These are phyloP conservation scores for Cystobasidium sp. DNA, from an alignment of 1,284 basidiomycete genomes.

Conservation along the genomic window DNA sequence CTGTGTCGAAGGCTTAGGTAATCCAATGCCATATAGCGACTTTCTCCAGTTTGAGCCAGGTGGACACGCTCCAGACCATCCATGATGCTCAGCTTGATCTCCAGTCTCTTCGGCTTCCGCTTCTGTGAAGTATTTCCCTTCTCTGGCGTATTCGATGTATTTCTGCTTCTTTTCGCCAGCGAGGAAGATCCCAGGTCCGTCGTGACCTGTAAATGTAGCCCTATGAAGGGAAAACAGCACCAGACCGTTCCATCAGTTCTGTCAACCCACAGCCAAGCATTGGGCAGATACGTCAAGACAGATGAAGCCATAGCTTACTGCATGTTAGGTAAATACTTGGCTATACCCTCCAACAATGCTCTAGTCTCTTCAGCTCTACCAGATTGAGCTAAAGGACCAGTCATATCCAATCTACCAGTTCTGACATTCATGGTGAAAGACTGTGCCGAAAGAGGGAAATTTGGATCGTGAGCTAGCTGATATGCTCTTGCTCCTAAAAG, in stretches of 20 bases:
- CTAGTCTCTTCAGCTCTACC: slow-evolving; percentile 23
- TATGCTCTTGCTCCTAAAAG: slow-evolving; percentile 48
- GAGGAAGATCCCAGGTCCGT: slow-evolving; percentile 60
- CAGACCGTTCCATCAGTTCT: slow-evolving; percentile 18
- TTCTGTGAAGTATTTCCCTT: slow-evolving; percentile 49
- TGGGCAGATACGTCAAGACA: slow-evolving; percentile 51
- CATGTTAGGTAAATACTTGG: slow-evolving; percentile 41
- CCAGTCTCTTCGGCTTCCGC: slow-evolving; percentile 1
- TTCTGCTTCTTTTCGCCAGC: slow-evolving; percentile 57
- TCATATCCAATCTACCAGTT: slow-evolving; percentile 38
- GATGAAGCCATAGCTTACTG: slow-evolving; percentile 45
- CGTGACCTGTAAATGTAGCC: slow-evolving; percentile 60
- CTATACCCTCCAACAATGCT: slow-evolving; percentile 20
- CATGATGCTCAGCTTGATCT: slow-evolving; percentile 31
- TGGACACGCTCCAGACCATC: slow-evolving; percentile 47
- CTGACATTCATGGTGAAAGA: slow-evolving; percentile 50
- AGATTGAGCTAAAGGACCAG: slow-evolving; percentile 44
- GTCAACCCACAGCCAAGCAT: slow-evolving; percentile 55
- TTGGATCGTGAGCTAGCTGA: slow-evolving; percentile 26
- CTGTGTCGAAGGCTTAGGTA: slow-evolving; percentile 49
- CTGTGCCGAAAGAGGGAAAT: neutral
- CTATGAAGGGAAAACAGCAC: slow-evolving; percentile 54
- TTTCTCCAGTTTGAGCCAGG: slow-evolving; percentile 48
- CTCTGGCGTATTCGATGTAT: slow-evolving; percentile 57
- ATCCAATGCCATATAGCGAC: slow-evolving; percentile 52